Percentiles rank a stretch among this genome's conserved stretches.
phyloP scores from a whole-genome alignment of 1,139 yeast genomes.

The Yamadazyma trypodendri region DNA sequence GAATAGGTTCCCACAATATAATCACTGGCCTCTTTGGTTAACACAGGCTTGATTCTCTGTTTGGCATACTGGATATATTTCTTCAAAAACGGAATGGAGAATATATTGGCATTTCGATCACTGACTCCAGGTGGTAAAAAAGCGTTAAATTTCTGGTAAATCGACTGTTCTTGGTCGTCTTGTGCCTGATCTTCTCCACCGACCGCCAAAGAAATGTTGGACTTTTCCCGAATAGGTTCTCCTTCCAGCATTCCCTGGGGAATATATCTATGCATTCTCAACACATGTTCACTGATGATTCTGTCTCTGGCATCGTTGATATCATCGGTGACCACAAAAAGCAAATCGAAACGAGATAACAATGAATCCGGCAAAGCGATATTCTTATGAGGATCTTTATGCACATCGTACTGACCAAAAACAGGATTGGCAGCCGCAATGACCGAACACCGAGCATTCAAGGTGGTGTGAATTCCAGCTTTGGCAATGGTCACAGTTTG shows the following conservation, averaged over 20 bases:
- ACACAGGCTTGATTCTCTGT: conserved; percentile 78
- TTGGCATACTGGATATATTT: conserved; percentile 94
- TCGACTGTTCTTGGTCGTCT: conserved; percentile 53
- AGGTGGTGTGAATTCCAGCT: conserved; percentile 96
- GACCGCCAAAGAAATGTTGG: conserved; percentile 70
- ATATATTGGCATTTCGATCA: conserved; percentile 56
- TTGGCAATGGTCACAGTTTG: conserved; percentile 98
- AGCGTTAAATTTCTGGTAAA: conserved; percentile 82
- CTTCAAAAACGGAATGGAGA: conserved; percentile 82
- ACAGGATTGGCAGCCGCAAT: conserved; percentile 99
- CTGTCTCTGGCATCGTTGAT: conserved; percentile 84
- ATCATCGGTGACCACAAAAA: conserved; percentile 95
- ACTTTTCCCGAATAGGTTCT: conserved; percentile 83
- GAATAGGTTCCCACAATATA: conserved; percentile 81
- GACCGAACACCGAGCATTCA: conserved; percentile 96
- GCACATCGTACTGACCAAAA: conserved; percentile 94
- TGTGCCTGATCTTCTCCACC: conserved; percentile 64
- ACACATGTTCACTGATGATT: conserved; percentile 88
- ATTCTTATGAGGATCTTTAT: conserved; percentile 94
- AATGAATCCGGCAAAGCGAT: conserved; percentile 96
- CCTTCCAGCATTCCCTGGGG: conserved; percentile 93
- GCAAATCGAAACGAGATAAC: conserved; percentile 91
- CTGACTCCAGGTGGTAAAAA: conserved; percentile 77
- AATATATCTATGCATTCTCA: conserved; percentile 87
- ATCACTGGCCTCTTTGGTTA: conserved; percentile 76